A percentile compares a stretch with the other conserved stretches of the same genome.
phyloP scores from a whole-genome alignment of 73 alveolate species.

The Durusdinium trenchii region DNA sequence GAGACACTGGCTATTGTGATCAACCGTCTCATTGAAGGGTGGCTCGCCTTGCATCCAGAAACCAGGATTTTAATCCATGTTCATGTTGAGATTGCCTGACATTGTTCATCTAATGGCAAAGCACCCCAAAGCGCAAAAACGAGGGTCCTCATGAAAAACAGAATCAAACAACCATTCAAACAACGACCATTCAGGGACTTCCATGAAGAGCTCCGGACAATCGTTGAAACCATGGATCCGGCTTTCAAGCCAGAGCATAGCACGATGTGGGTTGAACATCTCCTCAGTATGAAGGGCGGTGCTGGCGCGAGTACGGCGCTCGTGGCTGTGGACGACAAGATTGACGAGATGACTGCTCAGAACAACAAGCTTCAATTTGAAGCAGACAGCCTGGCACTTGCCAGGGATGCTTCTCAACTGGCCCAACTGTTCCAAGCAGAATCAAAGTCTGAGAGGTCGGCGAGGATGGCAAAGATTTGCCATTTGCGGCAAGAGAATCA shows the following conservation, averaged over 20 bases:
- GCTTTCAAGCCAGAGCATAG: neutral
- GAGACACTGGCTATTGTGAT: neutral
- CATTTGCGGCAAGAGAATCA: neutral
- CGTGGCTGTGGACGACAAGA: neutral
- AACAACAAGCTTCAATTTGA: neutral
- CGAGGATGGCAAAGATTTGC: neutral
- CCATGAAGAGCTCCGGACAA: neutral
- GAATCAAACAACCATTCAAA: neutral
- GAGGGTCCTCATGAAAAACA: neutral
- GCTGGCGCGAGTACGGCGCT: neutral
- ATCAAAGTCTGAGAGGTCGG: neutral
- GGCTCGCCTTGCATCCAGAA: neutral
- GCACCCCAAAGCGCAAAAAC: neutral
- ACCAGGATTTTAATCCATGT: neutral
- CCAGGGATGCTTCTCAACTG: neutral
- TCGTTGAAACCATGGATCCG: neutral
- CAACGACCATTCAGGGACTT: neutral
- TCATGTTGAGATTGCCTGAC: neutral
- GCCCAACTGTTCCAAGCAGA: neutral
- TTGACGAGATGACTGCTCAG: neutral
- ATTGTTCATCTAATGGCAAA: neutral
- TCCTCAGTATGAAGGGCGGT: neutral
- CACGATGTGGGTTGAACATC: slow-evolving; percentile 6
- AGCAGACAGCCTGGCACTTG: neutral
- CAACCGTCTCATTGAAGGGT: slow-evolving; percentile 12